phyloP scores from a whole-genome alignment of 495 filamentous ascomycete genomes.

The Aspergillus nidulans region DNA sequence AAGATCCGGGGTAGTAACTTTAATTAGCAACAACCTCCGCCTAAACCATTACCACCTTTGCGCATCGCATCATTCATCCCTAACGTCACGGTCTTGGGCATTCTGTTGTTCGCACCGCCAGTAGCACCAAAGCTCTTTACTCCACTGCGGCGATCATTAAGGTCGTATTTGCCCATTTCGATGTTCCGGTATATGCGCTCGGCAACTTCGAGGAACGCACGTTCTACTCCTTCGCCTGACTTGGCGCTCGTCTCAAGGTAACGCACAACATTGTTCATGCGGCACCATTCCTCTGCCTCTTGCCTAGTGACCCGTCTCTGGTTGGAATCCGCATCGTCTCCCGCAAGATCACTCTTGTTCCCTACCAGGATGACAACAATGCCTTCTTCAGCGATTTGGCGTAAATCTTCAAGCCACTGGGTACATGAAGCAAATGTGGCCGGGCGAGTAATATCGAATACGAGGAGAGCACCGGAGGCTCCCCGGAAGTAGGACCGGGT shows the following conservation, averaged over 20 bases:
- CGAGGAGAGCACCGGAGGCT: constrained; percentile 83
- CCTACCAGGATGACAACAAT: constrained; percentile 93
- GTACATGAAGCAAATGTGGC: constrained; percentile 81
- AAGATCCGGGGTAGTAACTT: background rate
- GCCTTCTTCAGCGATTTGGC: constrained; percentile 86
- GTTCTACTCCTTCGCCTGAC: constrained; percentile 86
- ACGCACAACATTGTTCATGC: constrained; percentile 71
- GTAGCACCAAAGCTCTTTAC: constrained; percentile 72
- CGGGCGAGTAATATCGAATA: constrained; percentile 87
- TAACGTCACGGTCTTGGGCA: constrained; percentile 52
- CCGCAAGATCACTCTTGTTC: constrained; percentile 84
- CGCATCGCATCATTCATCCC: constrained; percentile 53
- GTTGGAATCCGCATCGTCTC: constrained; percentile 44
- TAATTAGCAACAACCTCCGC: constrained; percentile 46
- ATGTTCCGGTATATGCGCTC: constrained; percentile 95
- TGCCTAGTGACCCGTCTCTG: constrained; percentile 70
- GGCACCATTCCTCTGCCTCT: constrained; percentile 87
- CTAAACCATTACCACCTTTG: constrained; percentile 40
- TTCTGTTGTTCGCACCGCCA: constrained; percentile 34
- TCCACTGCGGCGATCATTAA: constrained; percentile 90
- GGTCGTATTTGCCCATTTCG: constrained; percentile 84
- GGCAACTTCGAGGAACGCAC: constrained; percentile 87
- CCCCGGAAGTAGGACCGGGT: constrained; percentile 95
- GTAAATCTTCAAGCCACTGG: constrained; percentile 87
- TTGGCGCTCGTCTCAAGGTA: constrained; percentile 98